phyloP scores from a whole-genome alignment of 164 flowering plant species.

The Dillenia suffruticosa region DNA sequence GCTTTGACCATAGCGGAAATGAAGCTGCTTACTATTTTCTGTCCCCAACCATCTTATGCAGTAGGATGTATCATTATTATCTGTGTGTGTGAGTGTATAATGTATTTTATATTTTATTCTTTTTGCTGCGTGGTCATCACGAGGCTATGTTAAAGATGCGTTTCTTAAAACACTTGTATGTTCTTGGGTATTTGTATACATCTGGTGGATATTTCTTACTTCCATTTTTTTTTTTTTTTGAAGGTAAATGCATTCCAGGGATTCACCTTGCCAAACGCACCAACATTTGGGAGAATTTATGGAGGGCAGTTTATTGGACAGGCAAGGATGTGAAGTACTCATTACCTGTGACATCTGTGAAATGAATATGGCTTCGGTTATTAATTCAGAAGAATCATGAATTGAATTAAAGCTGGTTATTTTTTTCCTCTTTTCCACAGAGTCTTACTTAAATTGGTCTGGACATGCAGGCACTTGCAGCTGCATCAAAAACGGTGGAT shows the following conservation, averaged over 20 bases:
- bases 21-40: too few species aligned
- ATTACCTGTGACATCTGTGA: not conserved
- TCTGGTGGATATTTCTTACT: too few species aligned
- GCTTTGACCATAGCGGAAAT: too few species aligned
- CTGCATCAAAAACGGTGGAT: constrained; percentile 95
- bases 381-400: too few species aligned
- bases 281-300: constrained; percentile 77
- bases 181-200: too few species aligned
- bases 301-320: constrained; percentile 97
- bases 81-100: not conserved
- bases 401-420: not conserved
- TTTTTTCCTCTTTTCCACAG: too few species aligned
- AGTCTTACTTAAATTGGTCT: not conserved
- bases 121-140: not conserved
- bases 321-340: constrained; percentile 30
- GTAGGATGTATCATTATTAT: too few species aligned
- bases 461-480: constrained; percentile 81
- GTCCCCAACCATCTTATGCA: too few species aligned
- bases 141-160: not conserved
- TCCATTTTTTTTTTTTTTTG: constrained; percentile 13
- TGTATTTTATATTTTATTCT: not conserved
- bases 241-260: constrained; percentile 86
- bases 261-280: constrained; percentile 83
- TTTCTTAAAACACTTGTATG: too few species aligned
- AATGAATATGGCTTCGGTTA: not conserved